Evolutionary conservation across 1,284 basidiomycete genomes (phyloP), one percentile per base, ranked within the genome.

Genomic region (Tausonia pullulans): DNA sequence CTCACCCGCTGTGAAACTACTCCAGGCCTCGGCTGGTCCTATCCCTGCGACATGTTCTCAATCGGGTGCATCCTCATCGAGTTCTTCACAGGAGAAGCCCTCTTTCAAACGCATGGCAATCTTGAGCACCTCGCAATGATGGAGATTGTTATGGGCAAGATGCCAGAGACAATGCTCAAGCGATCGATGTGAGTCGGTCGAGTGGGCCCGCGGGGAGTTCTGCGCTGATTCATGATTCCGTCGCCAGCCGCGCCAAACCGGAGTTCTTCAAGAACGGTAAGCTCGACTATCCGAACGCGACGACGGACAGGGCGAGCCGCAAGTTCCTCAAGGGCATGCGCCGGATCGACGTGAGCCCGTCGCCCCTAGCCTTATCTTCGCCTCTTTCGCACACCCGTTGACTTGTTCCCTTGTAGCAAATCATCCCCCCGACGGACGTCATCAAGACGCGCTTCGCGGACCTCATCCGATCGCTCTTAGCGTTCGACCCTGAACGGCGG

Each of bases 41-140:
- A 87, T 76, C 94, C 96, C 0, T 98, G 96, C 77, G 96, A 99
- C 77, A 91, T 90, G 43, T 99, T 97, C 80, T 98, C 96, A 10
- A 83, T 99, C 62, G 96, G 96, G 6, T 99, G 96, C 78, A 99
- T 99, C 70, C 84, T 99, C 13, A 92, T 99, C 68, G 96, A 99
- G 76, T 98, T 99, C 75, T 96, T 87, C 78, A 99, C 96, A 3
- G 96, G 96, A 48, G 86, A 95, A 56, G 96, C 96, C 4, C 81
- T 98, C 45, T 99, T 98, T 79, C 96, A 98, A 77, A 98, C 96
- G 0, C 95, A 98, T 74, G 95, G 98, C 78, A 98, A 98, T 74
- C 83, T 98, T 10, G 96, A 98, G 74, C 96, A 99, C 75, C 84
- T 99, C 6, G 96, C 96, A 54, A 99, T 98, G 96, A 99, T 99